These are phyloP conservation scores for Boechera divaricarpa DNA, from an alignment of 345 rosid species.

Conservation along the genomic window DNA sequence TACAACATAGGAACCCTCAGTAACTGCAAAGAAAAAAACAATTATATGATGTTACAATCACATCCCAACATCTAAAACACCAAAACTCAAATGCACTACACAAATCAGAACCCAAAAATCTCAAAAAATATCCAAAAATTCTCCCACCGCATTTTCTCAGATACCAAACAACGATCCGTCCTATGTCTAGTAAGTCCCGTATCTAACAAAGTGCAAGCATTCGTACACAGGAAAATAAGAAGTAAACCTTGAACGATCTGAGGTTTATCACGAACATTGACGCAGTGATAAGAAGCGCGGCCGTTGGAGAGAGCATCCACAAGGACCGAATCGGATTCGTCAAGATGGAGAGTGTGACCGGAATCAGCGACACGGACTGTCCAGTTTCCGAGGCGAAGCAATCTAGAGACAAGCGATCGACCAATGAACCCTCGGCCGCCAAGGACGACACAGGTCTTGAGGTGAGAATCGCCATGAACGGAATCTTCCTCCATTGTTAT, in stretches of 20 bases:
- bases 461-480: conserved; percentile 47
- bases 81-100: conserved; percentile 21
- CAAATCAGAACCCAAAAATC: conserved; percentile 25
- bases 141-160: conserved; percentile 1
- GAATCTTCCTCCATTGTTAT: conserved; percentile 49
- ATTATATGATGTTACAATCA: conserved; percentile 26
- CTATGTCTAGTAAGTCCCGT: neutral
- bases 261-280: conserved; percentile 71
- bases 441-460: conserved; percentile 73
- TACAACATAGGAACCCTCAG: conserved; percentile 71
- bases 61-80: conserved; percentile 14
- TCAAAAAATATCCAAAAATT: conserved; percentile 2
- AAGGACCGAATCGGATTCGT: conserved; percentile 62
- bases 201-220: neutral
- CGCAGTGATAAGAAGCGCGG: conserved; percentile 64
- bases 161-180: conserved; percentile 13
- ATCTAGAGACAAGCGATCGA: conserved; percentile 69
- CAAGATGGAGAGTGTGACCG: conserved; percentile 52
- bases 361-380: conserved; percentile 88
- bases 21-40: conserved; percentile 57
- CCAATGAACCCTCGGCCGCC: conserved; percentile 88
- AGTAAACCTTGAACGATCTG: conserved; percentile 62
- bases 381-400: conserved; percentile 73
- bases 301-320: conserved; percentile 66
- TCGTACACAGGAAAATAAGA: neutral